phyloP scores from a whole-genome alignment of 179 eudicot species.

The Spinacia oleracea region DNA sequence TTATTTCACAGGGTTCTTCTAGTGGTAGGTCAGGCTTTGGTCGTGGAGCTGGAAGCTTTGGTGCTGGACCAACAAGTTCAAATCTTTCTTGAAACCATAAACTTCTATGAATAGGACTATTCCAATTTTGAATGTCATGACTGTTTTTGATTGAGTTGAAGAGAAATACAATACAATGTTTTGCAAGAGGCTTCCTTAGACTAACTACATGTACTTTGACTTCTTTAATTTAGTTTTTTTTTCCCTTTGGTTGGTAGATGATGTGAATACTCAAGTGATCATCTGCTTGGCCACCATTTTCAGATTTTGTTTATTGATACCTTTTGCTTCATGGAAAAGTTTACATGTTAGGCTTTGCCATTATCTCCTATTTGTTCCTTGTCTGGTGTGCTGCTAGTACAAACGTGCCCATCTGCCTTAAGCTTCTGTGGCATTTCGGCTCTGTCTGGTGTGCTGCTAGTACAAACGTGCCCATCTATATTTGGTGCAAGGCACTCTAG shows the following conservation, averaged over 20 bases:
- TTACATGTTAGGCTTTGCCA: too few relatives aligned
- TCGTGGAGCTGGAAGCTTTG: slow-evolving; percentile 14
- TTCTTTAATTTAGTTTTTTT: not conserved
- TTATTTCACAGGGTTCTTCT: not conserved
- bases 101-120: not conserved
- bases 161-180: not conserved
- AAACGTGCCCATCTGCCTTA: too few relatives aligned
- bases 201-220: not conserved
- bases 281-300: not conserved
- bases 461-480: too few relatives aligned
- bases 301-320: not conserved
- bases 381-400: too few relatives aligned
- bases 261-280: not conserved
- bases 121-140: not conserved
- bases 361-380: too few relatives aligned
- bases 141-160: not conserved
- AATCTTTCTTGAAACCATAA: not conserved
- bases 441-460: too few relatives aligned
- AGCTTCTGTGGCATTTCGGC: too few relatives aligned
- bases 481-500: too few relatives aligned
- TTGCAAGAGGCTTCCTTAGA: not conserved
- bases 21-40: slow-evolving; percentile 13
- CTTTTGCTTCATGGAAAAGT: not conserved
- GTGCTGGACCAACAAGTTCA: slow-evolving; percentile 10
- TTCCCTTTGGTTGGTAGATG: not conserved